These are phyloP conservation scores for Nigrospora oryzae DNA, from an alignment of 2,329 filamentous ascomycete species.

Conservation along the genomic window DNA sequence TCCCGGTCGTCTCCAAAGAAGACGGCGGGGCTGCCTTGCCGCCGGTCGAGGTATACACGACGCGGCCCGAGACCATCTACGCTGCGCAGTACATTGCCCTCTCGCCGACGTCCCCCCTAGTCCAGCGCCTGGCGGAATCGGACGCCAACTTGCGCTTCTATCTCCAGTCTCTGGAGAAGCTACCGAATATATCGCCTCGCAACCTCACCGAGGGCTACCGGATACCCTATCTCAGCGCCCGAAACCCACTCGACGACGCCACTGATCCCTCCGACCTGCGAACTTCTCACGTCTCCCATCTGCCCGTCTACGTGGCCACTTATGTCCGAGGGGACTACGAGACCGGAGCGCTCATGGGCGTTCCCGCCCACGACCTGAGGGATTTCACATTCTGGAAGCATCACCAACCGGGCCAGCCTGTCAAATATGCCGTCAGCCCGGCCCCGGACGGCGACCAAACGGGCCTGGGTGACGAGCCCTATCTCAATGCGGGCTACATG, in stretches of 20 bases:
- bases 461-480: constrained; percentile 41
- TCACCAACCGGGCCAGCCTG: constrained; percentile 51
- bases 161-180: constrained; percentile 50
- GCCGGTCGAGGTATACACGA: constrained; percentile 70
- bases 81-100: constrained; percentile 81
- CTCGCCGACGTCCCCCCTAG: constrained; percentile 64
- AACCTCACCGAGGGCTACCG: constrained; percentile 61
- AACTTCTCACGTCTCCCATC: constrained; percentile 33
- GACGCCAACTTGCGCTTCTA: constrained; percentile 60
- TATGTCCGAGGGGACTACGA: constrained; percentile 84
- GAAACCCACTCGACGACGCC: constrained; percentile 26
- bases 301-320: constrained; percentile 73
- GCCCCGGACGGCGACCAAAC: constrained; percentile 39
- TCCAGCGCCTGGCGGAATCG: constrained; percentile 47
- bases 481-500: constrained; percentile 58
- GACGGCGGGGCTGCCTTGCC: constrained; percentile 21
- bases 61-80: constrained; percentile 77
- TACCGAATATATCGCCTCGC: constrained; percentile 25
- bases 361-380: constrained; percentile 73
- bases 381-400: constrained; percentile 75
- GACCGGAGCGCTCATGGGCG: constrained; percentile 85
- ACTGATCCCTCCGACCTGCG: constrained; percentile 58
- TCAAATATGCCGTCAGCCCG: constrained; percentile 54
- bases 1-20: constrained; percentile 45
- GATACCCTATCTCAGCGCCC: constrained; percentile 41